Conservation (phyloP, 306 rosid species). For the Castanea mollissima region DNA sequence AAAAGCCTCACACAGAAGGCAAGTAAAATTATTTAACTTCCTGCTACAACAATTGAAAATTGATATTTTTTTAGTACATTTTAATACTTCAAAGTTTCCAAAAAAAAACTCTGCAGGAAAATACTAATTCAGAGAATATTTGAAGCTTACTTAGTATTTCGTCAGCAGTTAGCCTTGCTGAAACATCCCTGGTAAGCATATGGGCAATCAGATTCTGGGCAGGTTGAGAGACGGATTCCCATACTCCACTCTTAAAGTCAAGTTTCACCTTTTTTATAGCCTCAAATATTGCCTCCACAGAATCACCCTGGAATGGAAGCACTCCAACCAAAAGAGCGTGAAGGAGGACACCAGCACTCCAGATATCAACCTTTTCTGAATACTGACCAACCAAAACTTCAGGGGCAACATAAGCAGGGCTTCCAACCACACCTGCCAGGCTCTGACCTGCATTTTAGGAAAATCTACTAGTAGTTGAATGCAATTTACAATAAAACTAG, state of each 20-base stretch:
- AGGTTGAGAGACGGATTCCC: slow-evolving; percentile 84
- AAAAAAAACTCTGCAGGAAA: neutral
- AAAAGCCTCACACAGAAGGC: neutral
- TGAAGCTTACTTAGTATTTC: slow-evolving; percentile 85
- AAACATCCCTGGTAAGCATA: slow-evolving; percentile 91
- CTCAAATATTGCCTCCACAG: slow-evolving; percentile 85
- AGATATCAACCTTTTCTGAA: slow-evolving; percentile 87
- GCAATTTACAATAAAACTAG: neutral
- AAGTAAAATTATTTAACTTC: neutral
- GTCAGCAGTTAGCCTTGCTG: slow-evolving; percentile 87
- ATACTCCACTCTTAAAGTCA: slow-evolving; percentile 70
- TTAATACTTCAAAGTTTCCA: neutral
- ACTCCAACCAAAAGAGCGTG: slow-evolving; percentile 75
- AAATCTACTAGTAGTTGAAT: neutral
- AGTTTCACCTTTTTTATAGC: slow-evolving; percentile 71
- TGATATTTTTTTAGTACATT: neutral
- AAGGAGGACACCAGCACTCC: slow-evolving; percentile 98
- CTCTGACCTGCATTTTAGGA: slow-evolving; percentile 61
- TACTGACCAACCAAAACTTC: slow-evolving; percentile 82
- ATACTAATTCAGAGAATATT: slow-evolving; percentile 2
- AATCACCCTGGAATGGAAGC: slow-evolving; percentile 91
- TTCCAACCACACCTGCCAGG: slow-evolving; percentile 94
- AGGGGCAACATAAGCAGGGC: slow-evolving; percentile 99
- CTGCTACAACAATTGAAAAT: neutral
- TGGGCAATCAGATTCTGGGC: slow-evolving; percentile 86